Evolutionary conservation across 2,329 filamentous ascomycete species (phyloP).

Genomic region (Coniochaeta sp.): DNA sequence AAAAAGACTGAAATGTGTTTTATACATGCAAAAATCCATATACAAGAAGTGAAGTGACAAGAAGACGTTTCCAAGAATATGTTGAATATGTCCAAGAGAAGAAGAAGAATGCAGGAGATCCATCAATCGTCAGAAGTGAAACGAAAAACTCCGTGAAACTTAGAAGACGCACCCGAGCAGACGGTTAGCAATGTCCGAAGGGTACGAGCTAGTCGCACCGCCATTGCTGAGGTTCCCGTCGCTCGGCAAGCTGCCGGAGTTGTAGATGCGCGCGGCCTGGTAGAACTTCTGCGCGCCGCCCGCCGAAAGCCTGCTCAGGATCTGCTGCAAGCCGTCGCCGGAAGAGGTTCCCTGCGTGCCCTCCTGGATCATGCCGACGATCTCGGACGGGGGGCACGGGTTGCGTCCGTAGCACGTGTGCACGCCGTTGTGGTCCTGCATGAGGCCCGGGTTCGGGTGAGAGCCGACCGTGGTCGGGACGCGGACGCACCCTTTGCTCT

Average conservation of each 20-base stretch:
- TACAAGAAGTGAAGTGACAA: no score
- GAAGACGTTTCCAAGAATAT: no score
- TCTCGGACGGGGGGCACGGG: constrained; percentile 17
- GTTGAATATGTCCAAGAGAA: no score
- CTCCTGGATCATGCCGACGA: constrained; percentile 27
- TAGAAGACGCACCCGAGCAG: no score
- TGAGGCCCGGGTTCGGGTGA: constrained; percentile 33
- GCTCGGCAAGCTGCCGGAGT: constrained; percentile 32
- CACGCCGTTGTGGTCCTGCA: constrained; percentile 28
- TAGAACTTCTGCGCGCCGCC: constrained; percentile 32
- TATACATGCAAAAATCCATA: no score
- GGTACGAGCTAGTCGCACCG: constrained; percentile 41
- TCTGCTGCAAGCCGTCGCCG: constrained; percentile 34
- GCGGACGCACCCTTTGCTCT: constrained; percentile 35
- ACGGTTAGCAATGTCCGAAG: constrained; percentile 42
- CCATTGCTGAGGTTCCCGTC: constrained; percentile 29
- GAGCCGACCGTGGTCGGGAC: constrained; percentile 30
- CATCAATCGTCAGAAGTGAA: no score
- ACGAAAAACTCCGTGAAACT: no score
- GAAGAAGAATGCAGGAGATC: no score
- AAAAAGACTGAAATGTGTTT: no score
- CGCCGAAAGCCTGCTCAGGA: constrained; percentile 20
- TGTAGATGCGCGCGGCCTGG: constrained; percentile 40
- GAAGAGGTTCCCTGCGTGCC: constrained; percentile 31
- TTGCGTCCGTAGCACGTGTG: constrained; percentile 25